Evolutionary conservation across 169 alveolate species (phyloP), one percentile per base, ranked within the genome.

Genomic region (Ichthyophthirius multifiliis): DNA sequence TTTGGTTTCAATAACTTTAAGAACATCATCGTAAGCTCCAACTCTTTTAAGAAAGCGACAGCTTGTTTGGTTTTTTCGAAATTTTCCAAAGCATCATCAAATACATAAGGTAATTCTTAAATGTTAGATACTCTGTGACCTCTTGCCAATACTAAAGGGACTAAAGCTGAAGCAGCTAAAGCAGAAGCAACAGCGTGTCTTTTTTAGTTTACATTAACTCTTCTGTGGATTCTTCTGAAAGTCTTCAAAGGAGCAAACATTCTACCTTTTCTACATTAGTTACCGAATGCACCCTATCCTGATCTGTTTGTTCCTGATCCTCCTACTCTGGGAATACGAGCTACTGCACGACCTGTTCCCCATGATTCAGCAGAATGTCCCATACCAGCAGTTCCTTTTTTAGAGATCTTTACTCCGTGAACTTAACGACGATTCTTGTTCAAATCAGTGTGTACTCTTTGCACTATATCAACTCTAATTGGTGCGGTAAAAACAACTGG

Each of bases 271-370:
- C 99, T 93, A 86, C 99, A 97, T 97, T 96, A 93, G 96, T 99
- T 99, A 67, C 99, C 99, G 93, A 97, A 98, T 74, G 99, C 99
- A 44, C 98, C 99, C 96, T 99, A 99, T 23, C 99, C 95, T 45
- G 94, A 88, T 90, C 94, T 92, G 92, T 97, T 99, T 48, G 99
- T 98, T 74, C 99, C 99, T 55, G 99, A 98, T 55, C 99, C 99
- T 37, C 99, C 97, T 37, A 98, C 99, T 85, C 99, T 97, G 62
- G 99, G 99, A 83, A 98, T 97, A 86, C 99, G 97, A 65, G 99
- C 96, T 31, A 98, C 99, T 47, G 99, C 99, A 84, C 99, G 94
- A 83, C 99, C 99, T 37, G 99, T 97, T 78, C 99, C 99, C 99
- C 99, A 93, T n/a, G 99, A 97, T 86, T 97, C 99, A 48, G 99